phyloP scores from a whole-genome alignment of 305 asterid genomes.

The Fraxinus paxiana region DNA sequence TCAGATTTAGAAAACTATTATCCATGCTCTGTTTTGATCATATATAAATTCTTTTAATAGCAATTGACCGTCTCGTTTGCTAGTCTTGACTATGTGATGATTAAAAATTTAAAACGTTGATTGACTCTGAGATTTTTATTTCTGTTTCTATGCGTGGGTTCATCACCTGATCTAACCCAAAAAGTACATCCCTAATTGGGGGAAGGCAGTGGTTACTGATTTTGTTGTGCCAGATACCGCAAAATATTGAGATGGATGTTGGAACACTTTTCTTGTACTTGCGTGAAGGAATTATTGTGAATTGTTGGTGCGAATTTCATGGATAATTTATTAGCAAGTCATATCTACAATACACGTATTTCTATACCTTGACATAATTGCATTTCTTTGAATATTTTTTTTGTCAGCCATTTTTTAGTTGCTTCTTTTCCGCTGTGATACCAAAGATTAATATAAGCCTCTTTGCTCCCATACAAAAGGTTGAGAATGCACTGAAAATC shows the following conservation, averaged over 20 bases:
- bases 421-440: constrained; percentile 12
- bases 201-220: background rate
- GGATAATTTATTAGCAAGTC: background rate
- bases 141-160: background rate
- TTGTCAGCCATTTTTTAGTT: background rate
- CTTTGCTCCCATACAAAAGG: background rate
- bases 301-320: background rate
- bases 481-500: background rate
- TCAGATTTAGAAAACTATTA: background rate
- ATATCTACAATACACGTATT: background rate
- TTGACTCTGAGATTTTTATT: background rate
- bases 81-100: background rate
- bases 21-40: background rate
- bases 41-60: background rate
- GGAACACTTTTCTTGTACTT: constrained; percentile 1
- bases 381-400: background rate
- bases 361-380: background rate
- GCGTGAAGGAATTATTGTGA: background rate
- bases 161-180: background rate
- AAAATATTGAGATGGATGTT: constrained; percentile 8
- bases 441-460: background rate
- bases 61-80: background rate
- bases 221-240: background rate
- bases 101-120: background rate
- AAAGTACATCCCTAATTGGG: background rate